A percentile compares a stretch with the other conserved stretches of the same genome.
Evolutionary conservation across 78 protist species (phyloP).

Genomic region (Paratrimastix pyriformis): DNA sequence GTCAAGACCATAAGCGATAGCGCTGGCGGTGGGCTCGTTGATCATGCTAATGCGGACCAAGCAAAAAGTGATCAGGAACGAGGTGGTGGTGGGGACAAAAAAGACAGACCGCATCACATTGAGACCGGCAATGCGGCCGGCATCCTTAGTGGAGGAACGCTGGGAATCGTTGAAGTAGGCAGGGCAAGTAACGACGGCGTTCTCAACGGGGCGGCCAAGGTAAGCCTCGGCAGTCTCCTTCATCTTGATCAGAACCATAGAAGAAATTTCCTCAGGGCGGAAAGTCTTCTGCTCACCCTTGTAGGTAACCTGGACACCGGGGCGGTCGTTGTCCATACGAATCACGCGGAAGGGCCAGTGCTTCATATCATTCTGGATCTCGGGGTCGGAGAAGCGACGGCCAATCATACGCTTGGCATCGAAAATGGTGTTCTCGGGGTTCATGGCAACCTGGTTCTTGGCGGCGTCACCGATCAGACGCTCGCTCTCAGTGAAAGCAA

Average conservation of each 20-base stretch:
- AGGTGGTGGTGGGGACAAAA: no score
- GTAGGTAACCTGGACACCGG: conserved; percentile 69
- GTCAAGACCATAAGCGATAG: conserved; percentile 82
- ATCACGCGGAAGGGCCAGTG: conserved; percentile 85
- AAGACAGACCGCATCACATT: conserved; percentile 73
- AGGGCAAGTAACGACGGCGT: conserved; percentile 80
- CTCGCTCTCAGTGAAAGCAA: conserved; percentile 88
- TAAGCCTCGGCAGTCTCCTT: conserved; percentile 65
- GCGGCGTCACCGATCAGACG: conserved; percentile 91
- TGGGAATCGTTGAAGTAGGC: conserved; percentile 68
- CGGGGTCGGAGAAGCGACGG: conserved; percentile 70
- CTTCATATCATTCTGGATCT: conserved; percentile 72
- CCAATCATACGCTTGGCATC: conserved; percentile 96
- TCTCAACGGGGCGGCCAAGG: conserved; percentile 55
- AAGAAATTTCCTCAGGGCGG: conserved; percentile 71
- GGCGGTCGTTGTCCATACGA: conserved; percentile 66
- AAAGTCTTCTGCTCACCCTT: conserved; percentile 69
- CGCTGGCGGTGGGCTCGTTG: conserved; percentile 96
- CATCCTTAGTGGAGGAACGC: conserved; percentile 87
- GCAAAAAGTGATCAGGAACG: no score
- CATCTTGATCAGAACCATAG: conserved; percentile 63
- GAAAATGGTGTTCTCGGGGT: conserved; percentile 90
- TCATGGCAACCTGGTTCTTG: conserved; percentile 76
- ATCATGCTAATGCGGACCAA: no score
- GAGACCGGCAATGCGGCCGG: conserved; percentile 78